Base-by-base conservation (phyloP, 768 basidiomycete genomes). In the Botryobasidium botryosum region DNA sequence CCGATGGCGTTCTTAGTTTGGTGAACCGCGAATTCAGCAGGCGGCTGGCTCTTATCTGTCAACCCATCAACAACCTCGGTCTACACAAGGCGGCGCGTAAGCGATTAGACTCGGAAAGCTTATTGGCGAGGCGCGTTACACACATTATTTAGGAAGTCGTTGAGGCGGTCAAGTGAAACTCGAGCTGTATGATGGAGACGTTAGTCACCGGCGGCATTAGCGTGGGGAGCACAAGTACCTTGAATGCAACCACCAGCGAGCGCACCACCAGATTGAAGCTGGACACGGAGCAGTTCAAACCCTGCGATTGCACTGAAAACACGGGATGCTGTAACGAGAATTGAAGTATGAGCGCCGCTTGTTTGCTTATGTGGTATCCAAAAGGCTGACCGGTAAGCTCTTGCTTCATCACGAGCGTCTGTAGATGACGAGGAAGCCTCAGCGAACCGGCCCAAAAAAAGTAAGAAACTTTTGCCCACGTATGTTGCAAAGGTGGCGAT, bases 161-260 rank as follows among this genome's bases (percentile, higher is more conserved):
- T 62, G 28, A 74, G 52, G 17, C 80, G 70, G 44, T 73, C 70
- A 4, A 82, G 53, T 3, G 78, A 78, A 3, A 84, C 77, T 57
- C 74, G 75, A 41, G 68, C 74, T 53, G 17, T 33, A 17, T 8
- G 31, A 33, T 17, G 31, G 17, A 33, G 10, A 8, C 74, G 20
- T 44, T 7, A 47, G 67, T 51, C 18, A 56, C 47, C 6, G 10
- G 31, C 31, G 31, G 17, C 31, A 17, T 33, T n/a, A n/a, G n/a
- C n/a, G 17, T 27, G 12, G 64, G 61, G 1, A 64, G 42, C 6
- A 51, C 24, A 54, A 53, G 59, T 65, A 55, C 3, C 60, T 52
- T n/a, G 36, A 47, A 23, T 60, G 58, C 33, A n/a, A n/a, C n/a
- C n/a, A n/a, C n/a, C 76, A 55, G 45, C n/a, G 23, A 4, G 15